Percentiles rank a stretch among this genome's conserved stretches.
Conservation (phyloP, 2,329 filamentous ascomycete genomes). For the Cyphellophora europaea region DNA sequence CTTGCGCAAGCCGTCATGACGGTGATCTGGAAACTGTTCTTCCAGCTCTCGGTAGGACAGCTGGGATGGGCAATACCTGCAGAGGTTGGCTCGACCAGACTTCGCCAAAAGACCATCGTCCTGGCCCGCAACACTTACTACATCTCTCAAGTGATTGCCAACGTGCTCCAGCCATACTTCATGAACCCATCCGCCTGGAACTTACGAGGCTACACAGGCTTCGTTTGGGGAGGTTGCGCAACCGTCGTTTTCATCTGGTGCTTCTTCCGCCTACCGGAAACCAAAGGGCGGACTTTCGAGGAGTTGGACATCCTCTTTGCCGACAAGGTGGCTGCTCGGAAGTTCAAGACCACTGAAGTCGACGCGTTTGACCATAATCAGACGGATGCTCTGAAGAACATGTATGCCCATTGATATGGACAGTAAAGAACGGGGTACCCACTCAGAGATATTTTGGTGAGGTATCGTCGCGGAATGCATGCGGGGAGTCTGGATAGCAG, state of each 20-base stretch:
- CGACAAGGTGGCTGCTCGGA: conserved; percentile 27
- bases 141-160: conserved; percentile 36
- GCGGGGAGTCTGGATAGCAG: no score
- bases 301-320: conserved; percentile 37
- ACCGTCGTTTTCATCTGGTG: conserved; percentile 29
- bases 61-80: conserved; percentile 45
- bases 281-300: conserved; percentile 27
- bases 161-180: conserved; percentile 24
- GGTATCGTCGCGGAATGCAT: no score
- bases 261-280: conserved; percentile 35
- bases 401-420: conserved; percentile 1
- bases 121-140: conserved; percentile 43
- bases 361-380: conserved; percentile 10
- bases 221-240: conserved; percentile 33
- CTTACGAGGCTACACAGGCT: conserved; percentile 29
- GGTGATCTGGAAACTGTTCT: conserved; percentile 27
- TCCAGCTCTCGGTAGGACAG: conserved; percentile 46
- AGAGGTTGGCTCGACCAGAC: conserved; percentile 44
- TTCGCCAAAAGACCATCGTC: conserved; percentile 47
- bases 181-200: conserved; percentile 28
- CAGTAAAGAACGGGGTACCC: no score
- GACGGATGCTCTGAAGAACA: not conserved
- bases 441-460: no score
- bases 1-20: conserved; percentile 34
- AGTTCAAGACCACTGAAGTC: conserved; percentile 27